A percentile compares a stretch with the other conserved stretches of the same genome.
Evolutionary conservation across 192 early-diverging fungal species (phyloP).

Genomic region (Coemansia sp.): DNA sequence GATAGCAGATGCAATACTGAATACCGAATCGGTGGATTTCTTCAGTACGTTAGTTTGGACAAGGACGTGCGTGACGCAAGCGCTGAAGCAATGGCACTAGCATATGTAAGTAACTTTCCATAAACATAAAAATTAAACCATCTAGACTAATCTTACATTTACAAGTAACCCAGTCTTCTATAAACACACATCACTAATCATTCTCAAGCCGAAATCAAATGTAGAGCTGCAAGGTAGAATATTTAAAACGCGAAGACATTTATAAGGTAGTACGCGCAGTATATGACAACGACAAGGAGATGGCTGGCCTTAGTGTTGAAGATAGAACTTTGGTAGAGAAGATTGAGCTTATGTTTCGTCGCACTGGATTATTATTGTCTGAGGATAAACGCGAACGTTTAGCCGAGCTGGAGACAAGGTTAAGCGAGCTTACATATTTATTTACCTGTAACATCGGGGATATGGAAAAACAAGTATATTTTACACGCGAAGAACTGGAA

Average conservation of each 20-base stretch:
- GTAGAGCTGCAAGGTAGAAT: background rate
- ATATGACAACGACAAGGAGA: background rate
- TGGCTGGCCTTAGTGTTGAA: background rate
- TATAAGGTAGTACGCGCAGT: background rate
- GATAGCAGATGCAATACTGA: background rate
- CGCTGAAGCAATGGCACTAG: background rate
- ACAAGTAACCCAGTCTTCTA: background rate
- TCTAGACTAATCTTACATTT: background rate
- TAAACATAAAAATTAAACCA: background rate
- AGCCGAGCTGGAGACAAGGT: background rate
- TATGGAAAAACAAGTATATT: background rate
- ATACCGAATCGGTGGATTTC: background rate
- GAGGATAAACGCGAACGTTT: background rate
- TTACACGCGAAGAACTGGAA: constrained; percentile 14
- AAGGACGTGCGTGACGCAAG: background rate
- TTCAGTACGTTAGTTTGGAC: background rate
- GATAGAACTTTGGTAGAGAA: background rate
- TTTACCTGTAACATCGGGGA: constrained; percentile 8
- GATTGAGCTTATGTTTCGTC: background rate
- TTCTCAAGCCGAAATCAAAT: background rate
- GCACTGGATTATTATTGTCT: background rate
- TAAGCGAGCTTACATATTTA: constrained; percentile 6
- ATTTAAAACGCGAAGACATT: background rate
- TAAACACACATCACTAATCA: background rate
- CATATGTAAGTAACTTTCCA: background rate